phyloP scores from a whole-genome alignment of 2,329 filamentous ascomycete genomes.

The Trichoderma gracile region DNA sequence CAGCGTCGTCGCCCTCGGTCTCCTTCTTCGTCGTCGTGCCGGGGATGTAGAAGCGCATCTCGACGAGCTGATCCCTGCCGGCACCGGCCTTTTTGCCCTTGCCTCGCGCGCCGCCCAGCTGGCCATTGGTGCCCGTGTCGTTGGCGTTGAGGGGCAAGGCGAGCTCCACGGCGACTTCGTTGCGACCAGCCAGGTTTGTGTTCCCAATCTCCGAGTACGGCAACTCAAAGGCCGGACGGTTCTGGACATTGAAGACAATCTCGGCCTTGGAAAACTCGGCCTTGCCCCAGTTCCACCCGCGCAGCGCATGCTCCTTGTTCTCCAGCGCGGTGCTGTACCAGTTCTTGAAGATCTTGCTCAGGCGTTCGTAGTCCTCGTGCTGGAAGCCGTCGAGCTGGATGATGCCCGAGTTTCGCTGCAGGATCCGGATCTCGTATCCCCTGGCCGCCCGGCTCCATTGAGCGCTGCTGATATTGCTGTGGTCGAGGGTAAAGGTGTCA shows the following conservation, averaged over 20 bases:
- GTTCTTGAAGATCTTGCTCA: slow-evolving; percentile 92
- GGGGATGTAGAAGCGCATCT: slow-evolving; percentile 99
- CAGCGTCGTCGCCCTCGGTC: slow-evolving; percentile 67
- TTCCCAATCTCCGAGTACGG: slow-evolving; percentile 97
- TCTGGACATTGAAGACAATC: slow-evolving; percentile 94
- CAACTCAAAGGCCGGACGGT: slow-evolving; percentile 92
- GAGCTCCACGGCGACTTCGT: slow-evolving; percentile 96
- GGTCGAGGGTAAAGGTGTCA: slow-evolving; percentile 91
- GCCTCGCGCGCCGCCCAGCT: slow-evolving; percentile 69
- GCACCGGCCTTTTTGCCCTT: slow-evolving; percentile 88
- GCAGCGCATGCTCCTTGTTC: slow-evolving; percentile 87
- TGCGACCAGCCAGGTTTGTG: slow-evolving; percentile 95
- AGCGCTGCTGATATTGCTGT: slow-evolving; percentile 77
- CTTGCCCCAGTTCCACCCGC: slow-evolving; percentile 99
- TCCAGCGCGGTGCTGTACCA: slow-evolving; percentile 96
- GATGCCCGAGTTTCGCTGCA: slow-evolving; percentile 79
- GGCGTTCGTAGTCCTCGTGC: slow-evolving; percentile 89
- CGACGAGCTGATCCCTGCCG: slow-evolving; percentile 88
- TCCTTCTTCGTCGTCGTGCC: slow-evolving; percentile 82
- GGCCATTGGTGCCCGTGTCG: slow-evolving; percentile 71
- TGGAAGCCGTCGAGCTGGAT: slow-evolving; percentile 95
- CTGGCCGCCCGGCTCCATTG: slow-evolving; percentile 94
- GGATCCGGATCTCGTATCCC: slow-evolving; percentile 90
- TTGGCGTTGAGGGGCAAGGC: slow-evolving; percentile 71
- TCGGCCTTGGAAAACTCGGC: slow-evolving; percentile 95